Evolutionary conservation across 345 rosid genomes (phyloP), one percentile per base, ranked within the genome.

Genomic region (Ceriops tagal): DNA sequence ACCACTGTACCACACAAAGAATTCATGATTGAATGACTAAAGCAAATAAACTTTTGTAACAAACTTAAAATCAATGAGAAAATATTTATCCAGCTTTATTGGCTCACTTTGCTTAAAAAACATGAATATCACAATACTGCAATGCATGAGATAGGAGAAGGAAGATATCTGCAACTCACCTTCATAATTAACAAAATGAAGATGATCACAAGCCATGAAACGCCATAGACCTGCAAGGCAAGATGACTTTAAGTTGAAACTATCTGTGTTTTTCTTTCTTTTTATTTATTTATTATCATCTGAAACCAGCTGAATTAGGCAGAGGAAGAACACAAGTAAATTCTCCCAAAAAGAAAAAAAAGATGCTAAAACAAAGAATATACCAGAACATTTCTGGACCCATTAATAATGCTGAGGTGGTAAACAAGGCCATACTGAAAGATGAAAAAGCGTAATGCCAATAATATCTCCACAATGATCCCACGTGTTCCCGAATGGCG

Each of bases 381-480:
- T 85, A 95, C 99, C 91, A 90, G 83, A 72, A 95, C 79, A 73
- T 85, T 92, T 68, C 35, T 78, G 75, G 79, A 77, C 10, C 27
- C 61, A 74, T 78, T 74, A 3, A 89, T 86, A 64, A 96, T 75
- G 30, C 81, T 75, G 71, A 92, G 79, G 71, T 96, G 98, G 74
- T 96, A 96, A 13, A 92, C 96, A 69, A 96, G 93, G 73, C 99
- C 99, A 63, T 89, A 96, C 67, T 92, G 99, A 75, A 90, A 96
- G 77, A 92, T 85, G 71, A 96, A 96, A 79, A 92, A 92, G 49
- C 99, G 84, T 61, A 89, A 69, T 61, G 99, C 73, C 69, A 96
- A 83, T 78, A 92, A 53, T 64, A 96, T 96, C 89, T 96, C 99
- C n/a, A 89, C 93, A 31, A 86, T 37, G 71, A 92, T 81, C 64